Percentiles rank a stretch among this genome's conserved stretches.
These are phyloP conservation scores for Aspergillus taichungensis DNA, from an alignment of 495 filamentous ascomycete species.

Conservation along the genomic window DNA sequence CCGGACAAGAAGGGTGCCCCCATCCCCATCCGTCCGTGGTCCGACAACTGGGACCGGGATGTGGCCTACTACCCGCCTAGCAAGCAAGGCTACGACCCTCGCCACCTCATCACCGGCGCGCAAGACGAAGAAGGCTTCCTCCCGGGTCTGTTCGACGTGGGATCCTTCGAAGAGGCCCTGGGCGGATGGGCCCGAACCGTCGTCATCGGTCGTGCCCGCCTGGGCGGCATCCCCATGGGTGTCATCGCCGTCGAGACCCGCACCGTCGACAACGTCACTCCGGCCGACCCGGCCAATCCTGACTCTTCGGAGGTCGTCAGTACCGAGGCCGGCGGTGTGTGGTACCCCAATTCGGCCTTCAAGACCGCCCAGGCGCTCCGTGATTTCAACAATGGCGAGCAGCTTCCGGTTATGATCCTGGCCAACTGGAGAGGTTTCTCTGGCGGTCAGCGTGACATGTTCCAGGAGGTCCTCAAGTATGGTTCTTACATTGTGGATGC, in stretches of 20 bases:
- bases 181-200: slow-evolving; percentile 96
- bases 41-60: slow-evolving; percentile 91
- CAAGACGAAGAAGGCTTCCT: slow-evolving; percentile 81
- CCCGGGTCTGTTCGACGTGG: slow-evolving; percentile 87
- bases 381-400: slow-evolving; percentile 98
- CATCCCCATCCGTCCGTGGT: slow-evolving; percentile 73
- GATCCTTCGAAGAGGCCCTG: slow-evolving; percentile 93
- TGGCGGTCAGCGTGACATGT: slow-evolving; percentile 98
- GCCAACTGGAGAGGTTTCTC: slow-evolving; percentile 99
- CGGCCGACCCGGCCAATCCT: slow-evolving; percentile 96
- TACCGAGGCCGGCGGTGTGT: slow-evolving; percentile 94
- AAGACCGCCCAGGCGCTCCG: slow-evolving; percentile 98
- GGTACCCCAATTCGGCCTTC: slow-evolving; percentile 99
- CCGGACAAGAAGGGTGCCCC: slow-evolving; percentile 88
- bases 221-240: slow-evolving; percentile 97
- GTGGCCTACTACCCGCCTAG: slow-evolving; percentile 74
- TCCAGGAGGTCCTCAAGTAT: slow-evolving; percentile 99
- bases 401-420: slow-evolving; percentile 96
- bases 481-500: slow-evolving; percentile 98
- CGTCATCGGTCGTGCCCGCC: slow-evolving; percentile 90
- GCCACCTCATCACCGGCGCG: slow-evolving; percentile 89
- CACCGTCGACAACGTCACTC: slow-evolving; percentile 91
- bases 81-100: slow-evolving; percentile 87
- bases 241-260: slow-evolving; percentile 96
- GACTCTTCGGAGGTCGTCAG: slow-evolving; percentile 92